Base-by-base conservation (phyloP, 495 filamentous ascomycete species). In the Oidiodendron maius region DNA sequence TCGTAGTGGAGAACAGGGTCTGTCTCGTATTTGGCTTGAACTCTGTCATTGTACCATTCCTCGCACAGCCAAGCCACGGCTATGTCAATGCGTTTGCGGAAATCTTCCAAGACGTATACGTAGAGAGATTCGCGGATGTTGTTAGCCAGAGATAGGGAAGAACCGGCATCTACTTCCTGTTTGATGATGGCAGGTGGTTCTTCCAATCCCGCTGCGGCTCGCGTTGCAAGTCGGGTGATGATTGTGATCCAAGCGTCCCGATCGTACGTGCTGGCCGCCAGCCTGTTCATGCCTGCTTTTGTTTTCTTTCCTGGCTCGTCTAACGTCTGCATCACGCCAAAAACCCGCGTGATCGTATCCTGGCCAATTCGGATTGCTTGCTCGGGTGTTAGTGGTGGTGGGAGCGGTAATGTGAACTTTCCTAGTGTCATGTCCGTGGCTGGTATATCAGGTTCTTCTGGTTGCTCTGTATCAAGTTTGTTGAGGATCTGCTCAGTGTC, bases 1-100 rank as follows among this genome's bases (percentile, higher is more conserved):
- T 88, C 82, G 62, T 96, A 97, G 56, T 91, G 75, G 24, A 77
- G 58, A 6, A 72, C 65, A 6, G 74, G 64, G 0, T 73, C 66
- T n/a, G 61, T 58, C 3, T 69, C 67, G 8, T 61, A 56, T 16
- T 69, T 68, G 37, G 71, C 67, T 35, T 75, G 68, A 20, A 95
- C 64, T 32, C 78, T 78, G 62, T 96, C 94, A 60, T 89, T 93
- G 67, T 95, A 97, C 91, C 91, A 99, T 66, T 99, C 93, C 64
- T 99, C 93, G 57, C 84, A 91, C 21, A 97, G 71, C 93, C 93
- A 99, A 15, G 82, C 77, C 44, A 96, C 83, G 2, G 87, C 91
- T 28, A 89, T 75, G 47, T 89, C 89, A 46, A 97, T 87, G 18
- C 91, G 81, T 32, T 76, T 80, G 26, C 90, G 78, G 65, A 94